Evolutionary conservation across 352 stramenopile genomes (phyloP).

Genomic region (Pythium folliculosum): DNA sequence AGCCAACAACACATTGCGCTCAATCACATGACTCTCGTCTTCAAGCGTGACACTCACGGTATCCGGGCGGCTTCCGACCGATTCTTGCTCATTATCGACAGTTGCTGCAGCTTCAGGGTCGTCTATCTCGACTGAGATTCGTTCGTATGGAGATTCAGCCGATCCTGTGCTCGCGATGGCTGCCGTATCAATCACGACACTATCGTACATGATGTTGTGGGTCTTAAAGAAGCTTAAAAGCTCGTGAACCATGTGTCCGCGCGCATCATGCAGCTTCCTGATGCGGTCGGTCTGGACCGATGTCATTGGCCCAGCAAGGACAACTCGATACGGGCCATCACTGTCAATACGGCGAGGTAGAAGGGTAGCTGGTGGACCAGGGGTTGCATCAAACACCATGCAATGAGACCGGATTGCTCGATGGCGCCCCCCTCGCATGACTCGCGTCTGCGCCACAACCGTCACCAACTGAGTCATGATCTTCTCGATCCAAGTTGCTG

Average conservation of each 20-base stretch:
- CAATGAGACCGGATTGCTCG: constrained; percentile 30
- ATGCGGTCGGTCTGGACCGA: constrained; percentile 12
- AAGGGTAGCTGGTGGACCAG: constrained; percentile 22
- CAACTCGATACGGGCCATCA: constrained; percentile 14
- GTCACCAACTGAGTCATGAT: constrained; percentile 8
- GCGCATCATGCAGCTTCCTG: constrained; percentile 17
- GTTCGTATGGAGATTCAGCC: neutral
- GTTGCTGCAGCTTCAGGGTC: neutral
- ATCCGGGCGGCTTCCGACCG: neutral
- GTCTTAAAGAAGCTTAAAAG: neutral
- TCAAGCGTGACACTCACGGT: neutral
- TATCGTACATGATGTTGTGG: constrained; percentile 2
- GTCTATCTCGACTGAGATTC: neutral
- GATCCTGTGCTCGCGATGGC: too few species aligned
- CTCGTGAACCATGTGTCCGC: neutral
- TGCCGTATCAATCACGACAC: neutral
- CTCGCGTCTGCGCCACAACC: constrained; percentile 22
- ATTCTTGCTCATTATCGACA: constrained; percentile 9
- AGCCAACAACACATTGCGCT: constrained; percentile 6
- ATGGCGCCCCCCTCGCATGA: constrained; percentile 25
- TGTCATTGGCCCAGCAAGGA: constrained; percentile 26
- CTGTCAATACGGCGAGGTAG: constrained; percentile 18
- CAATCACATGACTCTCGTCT: constrained; percentile 6
- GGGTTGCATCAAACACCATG: constrained; percentile 26
- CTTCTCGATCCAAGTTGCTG: constrained; percentile 1